These are phyloP conservation scores for Buxus sempervirens DNA, from an alignment of 164 flowering plant genomes.

Conservation along the genomic window DNA sequence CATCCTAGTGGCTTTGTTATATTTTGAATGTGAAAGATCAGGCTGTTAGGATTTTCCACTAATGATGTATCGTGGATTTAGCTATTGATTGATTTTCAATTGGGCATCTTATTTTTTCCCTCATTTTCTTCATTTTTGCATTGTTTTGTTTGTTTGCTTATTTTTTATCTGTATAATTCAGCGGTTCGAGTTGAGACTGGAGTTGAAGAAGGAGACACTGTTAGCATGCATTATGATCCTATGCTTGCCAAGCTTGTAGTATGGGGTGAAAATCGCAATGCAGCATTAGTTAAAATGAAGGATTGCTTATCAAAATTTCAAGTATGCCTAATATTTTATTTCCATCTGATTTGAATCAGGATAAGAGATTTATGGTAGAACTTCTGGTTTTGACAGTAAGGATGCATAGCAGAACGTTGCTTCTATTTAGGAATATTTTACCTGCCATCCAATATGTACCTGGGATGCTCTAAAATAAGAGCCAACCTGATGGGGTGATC, in stretches of 20 bases:
- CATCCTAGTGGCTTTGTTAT: background rate
- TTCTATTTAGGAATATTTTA: background rate
- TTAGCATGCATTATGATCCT: slow-evolving; percentile 98
- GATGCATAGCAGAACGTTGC: background rate
- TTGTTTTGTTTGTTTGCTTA: background rate
- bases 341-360: background rate
- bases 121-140: background rate
- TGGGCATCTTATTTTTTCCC: background rate
- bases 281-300: slow-evolving; percentile 85
- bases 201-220: slow-evolving; percentile 87
- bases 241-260: slow-evolving; percentile 99
- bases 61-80: background rate
- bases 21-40: background rate
- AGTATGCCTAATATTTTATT: slow-evolving; percentile 36
- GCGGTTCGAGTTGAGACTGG: slow-evolving; percentile 97
- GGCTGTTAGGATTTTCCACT: background rate
- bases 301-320: slow-evolving; percentile 80
- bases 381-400: background rate
- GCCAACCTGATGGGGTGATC: background rate
- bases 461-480: background rate
- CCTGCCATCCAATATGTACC: background rate
- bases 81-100: background rate
- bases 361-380: background rate
- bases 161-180: slow-evolving; percentile 10
- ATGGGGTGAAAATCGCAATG: slow-evolving; percentile 78